phyloP scores from a whole-genome alignment of 345 rosid species.

The Gynandropsis gynandra region DNA sequence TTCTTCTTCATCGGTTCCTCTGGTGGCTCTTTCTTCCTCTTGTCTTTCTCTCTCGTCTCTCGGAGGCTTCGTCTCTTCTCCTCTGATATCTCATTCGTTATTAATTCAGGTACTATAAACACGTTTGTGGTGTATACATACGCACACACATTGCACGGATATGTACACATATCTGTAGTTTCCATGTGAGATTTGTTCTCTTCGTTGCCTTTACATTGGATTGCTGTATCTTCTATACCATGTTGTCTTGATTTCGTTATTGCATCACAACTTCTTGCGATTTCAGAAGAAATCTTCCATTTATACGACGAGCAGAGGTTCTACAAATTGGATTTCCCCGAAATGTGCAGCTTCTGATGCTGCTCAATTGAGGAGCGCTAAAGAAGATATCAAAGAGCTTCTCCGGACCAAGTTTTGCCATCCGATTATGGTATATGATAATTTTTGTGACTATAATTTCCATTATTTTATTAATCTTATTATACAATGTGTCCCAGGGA shows the following conservation, averaged over 20 bases:
- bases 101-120: constrained; percentile 34
- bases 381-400: constrained; percentile 76
- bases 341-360: constrained; percentile 69
- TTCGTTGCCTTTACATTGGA: too few species aligned
- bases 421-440: constrained; percentile 87
- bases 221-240: too few species aligned
- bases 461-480: too few species aligned
- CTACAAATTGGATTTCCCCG: constrained; percentile 34
- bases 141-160: neutral
- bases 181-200: neutral
- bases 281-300: constrained; percentile 37
- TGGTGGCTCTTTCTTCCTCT: constrained; percentile 22
- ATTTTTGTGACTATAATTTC: too few species aligned
- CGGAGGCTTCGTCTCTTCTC: constrained; percentile 43
- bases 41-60: constrained; percentile 35
- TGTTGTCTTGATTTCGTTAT: neutral
- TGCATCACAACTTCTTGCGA: neutral
- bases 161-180: neutral
- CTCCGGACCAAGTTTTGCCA: constrained; percentile 72
- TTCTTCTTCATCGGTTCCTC: constrained; percentile 21
- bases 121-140: too few species aligned
- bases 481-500: too few species aligned
- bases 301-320: constrained; percentile 24
- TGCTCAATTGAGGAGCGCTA: constrained; percentile 75
- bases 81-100: constrained; percentile 38